phyloP scores from a whole-genome alignment of 2,329 filamentous ascomycete species.

The Fusarium musae region DNA sequence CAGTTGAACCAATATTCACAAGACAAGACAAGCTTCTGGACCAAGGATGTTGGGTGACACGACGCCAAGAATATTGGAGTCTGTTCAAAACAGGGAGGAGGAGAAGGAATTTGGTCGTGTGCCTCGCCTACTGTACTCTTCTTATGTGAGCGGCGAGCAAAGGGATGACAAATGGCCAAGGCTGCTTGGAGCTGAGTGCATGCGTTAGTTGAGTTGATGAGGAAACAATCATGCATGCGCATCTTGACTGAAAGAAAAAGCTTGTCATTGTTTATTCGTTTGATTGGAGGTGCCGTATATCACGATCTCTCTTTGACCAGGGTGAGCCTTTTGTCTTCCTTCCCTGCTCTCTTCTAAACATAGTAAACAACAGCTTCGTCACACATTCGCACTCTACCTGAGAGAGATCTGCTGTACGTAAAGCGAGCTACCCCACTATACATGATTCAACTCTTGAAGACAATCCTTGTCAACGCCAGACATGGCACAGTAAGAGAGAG shows the following conservation, averaged over 20 bases:
- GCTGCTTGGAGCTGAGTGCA: not conserved
- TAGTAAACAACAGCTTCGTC: conserved; percentile 16
- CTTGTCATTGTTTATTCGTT: not conserved
- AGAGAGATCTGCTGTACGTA: conserved; percentile 3
- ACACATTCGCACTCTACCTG: not conserved
- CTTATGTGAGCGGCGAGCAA: conserved; percentile 2
- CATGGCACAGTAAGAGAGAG: conserved; percentile 8
- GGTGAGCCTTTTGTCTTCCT: not conserved
- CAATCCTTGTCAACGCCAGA: conserved; percentile 7
- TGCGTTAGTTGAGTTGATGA: not conserved
- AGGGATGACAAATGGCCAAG: not conserved
- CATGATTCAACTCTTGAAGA: not conserved
- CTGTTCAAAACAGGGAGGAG: conserved; percentile 4
- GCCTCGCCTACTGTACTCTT: not conserved
- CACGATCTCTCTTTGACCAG: not conserved
- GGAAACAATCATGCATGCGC: not conserved
- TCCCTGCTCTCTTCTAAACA: conserved; percentile 12
- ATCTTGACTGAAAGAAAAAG: not conserved
- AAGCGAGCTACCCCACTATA: conserved; percentile 14
- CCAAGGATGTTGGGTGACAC: conserved; percentile 16
- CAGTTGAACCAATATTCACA: conserved; percentile 8
- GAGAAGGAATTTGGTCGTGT: conserved; percentile 8
- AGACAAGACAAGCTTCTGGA: conserved; percentile 4
- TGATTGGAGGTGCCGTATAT: not conserved
- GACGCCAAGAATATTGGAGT: conserved; percentile 3